Conservation (phyloP, 2,329 filamentous ascomycete genomes). For the Ophiostoma tasmaniense region DNA sequence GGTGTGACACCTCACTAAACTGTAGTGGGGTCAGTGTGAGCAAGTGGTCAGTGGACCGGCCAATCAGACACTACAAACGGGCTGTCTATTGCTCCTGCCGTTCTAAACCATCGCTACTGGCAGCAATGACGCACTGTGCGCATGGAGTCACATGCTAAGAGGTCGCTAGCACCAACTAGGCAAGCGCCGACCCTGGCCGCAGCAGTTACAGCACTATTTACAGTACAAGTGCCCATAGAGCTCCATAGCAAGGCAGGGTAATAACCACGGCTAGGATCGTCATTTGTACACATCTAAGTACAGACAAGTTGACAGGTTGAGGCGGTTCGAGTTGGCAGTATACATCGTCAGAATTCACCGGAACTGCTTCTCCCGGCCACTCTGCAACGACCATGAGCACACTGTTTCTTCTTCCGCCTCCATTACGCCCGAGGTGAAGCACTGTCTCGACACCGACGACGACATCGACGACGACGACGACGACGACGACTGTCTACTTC, state of each 20-base stretch:
- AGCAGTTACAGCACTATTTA: not conserved
- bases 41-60: not conserved
- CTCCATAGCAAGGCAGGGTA: not conserved
- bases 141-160: slow-evolving; percentile 3
- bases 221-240: not conserved
- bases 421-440: slow-evolving; percentile 1
- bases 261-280: not conserved
- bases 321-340: not conserved
- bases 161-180: not conserved
- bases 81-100: not conserved
- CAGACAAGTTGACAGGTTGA: not conserved
- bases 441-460: not conserved
- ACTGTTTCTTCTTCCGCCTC: not conserved
- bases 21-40: not conserved
- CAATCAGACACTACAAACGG: not conserved
- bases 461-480: not conserved
- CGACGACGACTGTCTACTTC: not conserved
- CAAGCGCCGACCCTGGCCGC: not conserved
- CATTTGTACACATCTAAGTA: not conserved
- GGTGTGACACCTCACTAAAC: not conserved
- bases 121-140: slow-evolving; percentile 1
- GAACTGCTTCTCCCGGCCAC: not conserved
- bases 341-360: not conserved
- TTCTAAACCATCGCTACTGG: not conserved
- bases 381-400: not conserved